Base-by-base conservation (phyloP, 768 basidiomycete species). In the Pleurotus platypus region DNA sequence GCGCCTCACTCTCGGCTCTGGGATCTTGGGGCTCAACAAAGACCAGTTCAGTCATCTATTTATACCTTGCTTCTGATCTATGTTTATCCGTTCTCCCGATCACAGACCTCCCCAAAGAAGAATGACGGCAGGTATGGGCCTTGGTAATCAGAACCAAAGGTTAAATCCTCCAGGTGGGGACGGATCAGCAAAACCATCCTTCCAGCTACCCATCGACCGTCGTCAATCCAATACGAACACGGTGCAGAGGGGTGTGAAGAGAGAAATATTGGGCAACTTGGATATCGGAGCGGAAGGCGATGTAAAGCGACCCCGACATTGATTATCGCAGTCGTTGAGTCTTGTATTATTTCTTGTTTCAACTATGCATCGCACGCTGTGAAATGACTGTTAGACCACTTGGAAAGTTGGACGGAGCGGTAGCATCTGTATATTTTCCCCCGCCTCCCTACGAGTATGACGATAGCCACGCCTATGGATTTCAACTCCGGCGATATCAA, bases 241-340 rank as follows among this genome's bases (percentile, higher is more conserved):
- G 72, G 27, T 70, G 68, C 1, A 60, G 63, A 49, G 57, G 46
- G 22, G 27, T 40, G 37, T 20, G 40, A 57, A 62, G 58, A 58
- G 67, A 60, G 49, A 67, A 63, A 56, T 67, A 8, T 63, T 77
- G 18, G 74, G 69, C 35, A 60, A 67, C 35, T 64, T 75, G 13
- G 77, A 80, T 26, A 58, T 74, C 40, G 70, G 66, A 8, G 72
- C 74, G 13, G 66, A 72, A 46, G 75, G 73, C 18, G 77, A 78
- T 55, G 64, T 74, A 45, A 85, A 85, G 66, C 71, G 82, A 43
- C 18, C 73, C 48, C 74, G 68, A 61, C 69, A 70, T 57, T 79
- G 65, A 74, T 16, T 45, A 45, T 45, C n/a, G 20, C n/a, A 22
- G 9, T 53, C 38, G 39, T 22, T 20, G 39, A 40, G 26, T 38